These are phyloP conservation scores for Wickerhamomyces chaumierensis DNA, from an alignment of 805 yeast species.

Conservation along the genomic window DNA sequence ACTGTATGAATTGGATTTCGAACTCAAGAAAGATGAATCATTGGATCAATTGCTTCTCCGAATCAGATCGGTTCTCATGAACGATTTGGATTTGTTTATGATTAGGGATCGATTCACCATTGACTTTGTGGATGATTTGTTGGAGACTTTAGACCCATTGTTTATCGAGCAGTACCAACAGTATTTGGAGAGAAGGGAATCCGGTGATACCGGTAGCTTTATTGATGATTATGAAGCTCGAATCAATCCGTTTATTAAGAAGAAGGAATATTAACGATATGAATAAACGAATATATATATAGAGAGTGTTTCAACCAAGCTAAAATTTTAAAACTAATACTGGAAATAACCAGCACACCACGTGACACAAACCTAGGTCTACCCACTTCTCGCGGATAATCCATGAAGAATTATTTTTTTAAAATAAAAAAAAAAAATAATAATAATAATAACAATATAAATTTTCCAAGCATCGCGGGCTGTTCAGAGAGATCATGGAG, in stretches of 20 bases:
- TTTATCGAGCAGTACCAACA: slow-evolving; percentile 1
- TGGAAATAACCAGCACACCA: too few species aligned
- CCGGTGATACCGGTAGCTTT: background rate
- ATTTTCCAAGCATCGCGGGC: too few species aligned
- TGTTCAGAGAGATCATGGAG: too few species aligned
- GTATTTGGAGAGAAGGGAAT: background rate
- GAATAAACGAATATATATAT: too few species aligned
- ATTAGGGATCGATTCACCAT: background rate
- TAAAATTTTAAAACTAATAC: too few species aligned
- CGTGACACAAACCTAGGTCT: too few species aligned
- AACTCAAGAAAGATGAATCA: background rate
- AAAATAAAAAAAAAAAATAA: too few species aligned
- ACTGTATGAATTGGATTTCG: background rate
- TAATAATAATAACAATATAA: too few species aligned
- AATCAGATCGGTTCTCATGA: background rate
- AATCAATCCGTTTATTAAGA: slow-evolving; percentile 7
- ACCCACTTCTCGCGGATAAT: too few species aligned
- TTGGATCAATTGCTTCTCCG: background rate
- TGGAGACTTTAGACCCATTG: background rate
- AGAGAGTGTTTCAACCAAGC: too few species aligned
- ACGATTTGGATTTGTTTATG: background rate
- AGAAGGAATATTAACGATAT: too few species aligned
- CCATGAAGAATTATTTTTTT: too few species aligned
- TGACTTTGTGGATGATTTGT: background rate
- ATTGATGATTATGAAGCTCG: slow-evolving; percentile 5